Conservation (phyloP, 768 basidiomycete genomes). For the Heimioporus sp. region DNA sequence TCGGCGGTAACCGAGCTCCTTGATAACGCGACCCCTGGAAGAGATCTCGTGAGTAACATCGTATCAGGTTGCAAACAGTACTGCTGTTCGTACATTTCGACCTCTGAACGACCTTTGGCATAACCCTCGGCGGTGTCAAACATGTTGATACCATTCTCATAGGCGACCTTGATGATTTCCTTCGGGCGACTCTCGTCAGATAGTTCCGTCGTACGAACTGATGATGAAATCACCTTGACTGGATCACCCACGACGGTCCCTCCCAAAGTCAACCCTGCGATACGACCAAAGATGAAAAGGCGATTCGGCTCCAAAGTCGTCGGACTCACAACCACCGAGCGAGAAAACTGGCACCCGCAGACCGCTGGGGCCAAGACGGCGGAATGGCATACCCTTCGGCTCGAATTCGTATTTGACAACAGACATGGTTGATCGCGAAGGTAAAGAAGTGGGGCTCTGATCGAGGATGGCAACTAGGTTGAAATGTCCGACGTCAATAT, state of each 20-base stretch:
- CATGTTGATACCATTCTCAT: constrained; percentile 51
- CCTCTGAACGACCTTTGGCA: constrained; percentile 47
- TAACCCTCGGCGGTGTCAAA: constrained; percentile 49
- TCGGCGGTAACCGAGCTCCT: constrained; percentile 50
- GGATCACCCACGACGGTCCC: constrained; percentile 48
- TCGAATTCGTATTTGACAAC: constrained; percentile 32
- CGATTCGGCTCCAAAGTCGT: background rate
- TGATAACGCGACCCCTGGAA: constrained; percentile 49
- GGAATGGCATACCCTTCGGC: constrained; percentile 39
- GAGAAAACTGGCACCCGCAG: constrained; percentile 51
- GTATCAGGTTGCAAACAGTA: no score
- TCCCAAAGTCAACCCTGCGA: constrained; percentile 45
- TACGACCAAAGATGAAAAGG: background rate
- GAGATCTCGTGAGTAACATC: background rate
- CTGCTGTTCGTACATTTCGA: constrained; percentile 42
- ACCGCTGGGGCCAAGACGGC: constrained; percentile 45
- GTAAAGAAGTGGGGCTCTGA: no score
- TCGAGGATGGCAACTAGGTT: no score
- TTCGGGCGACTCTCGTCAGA: constrained; percentile 9
- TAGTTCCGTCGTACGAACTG: no score
- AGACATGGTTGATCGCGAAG: constrained; percentile 16
- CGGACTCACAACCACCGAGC: constrained; percentile 45
- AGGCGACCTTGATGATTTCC: constrained; percentile 56
- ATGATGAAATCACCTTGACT: constrained; percentile 38
- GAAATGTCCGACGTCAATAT: no score